phyloP scores from a whole-genome alignment of 2,329 filamentous ascomycete species.

The Penicillium sp. region DNA sequence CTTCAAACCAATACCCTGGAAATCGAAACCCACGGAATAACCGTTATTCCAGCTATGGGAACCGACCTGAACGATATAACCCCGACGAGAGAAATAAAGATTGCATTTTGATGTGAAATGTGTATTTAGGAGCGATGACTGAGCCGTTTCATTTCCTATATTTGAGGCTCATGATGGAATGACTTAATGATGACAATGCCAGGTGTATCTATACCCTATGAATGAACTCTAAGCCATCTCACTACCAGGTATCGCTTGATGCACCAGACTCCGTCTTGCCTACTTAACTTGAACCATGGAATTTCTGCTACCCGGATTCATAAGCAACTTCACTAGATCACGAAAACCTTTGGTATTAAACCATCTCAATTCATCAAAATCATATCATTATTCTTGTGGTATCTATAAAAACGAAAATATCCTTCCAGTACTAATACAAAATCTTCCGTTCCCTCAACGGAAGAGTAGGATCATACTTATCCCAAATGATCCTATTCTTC shows the following conservation, averaged over 20 bases:
- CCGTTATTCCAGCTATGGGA: conserved; percentile 4
- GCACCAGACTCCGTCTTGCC: too few species aligned
- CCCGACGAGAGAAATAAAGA: conserved; percentile 31
- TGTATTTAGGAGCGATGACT: not conserved
- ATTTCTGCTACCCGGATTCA: not conserved
- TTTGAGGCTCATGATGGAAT: not conserved
- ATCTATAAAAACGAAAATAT: not conserved
- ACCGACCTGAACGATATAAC: conserved; percentile 8
- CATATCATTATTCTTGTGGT: not conserved
- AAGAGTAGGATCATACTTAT: conserved; percentile 56
- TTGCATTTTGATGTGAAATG: conserved; percentile 44
- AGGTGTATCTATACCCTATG: not conserved
- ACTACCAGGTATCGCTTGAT: too few species aligned
- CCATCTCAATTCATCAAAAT: not conserved
- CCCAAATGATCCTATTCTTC: conserved; percentile 66
- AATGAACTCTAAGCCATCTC: not conserved
- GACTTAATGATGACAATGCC: not conserved
- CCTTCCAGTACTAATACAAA: conserved; percentile 41
- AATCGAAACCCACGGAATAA: conserved; percentile 10
- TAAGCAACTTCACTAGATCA: not conserved
- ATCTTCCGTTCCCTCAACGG: conserved; percentile 58
- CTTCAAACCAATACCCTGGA: conserved; percentile 18
- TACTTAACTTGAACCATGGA: too few species aligned
- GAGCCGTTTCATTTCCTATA: not conserved
- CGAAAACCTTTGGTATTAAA: too few species aligned